Evolutionary conservation across 2,329 filamentous ascomycete genomes (phyloP), one percentile per base, ranked within the genome.

Genomic region (Curvularia hawaiiensis): DNA sequence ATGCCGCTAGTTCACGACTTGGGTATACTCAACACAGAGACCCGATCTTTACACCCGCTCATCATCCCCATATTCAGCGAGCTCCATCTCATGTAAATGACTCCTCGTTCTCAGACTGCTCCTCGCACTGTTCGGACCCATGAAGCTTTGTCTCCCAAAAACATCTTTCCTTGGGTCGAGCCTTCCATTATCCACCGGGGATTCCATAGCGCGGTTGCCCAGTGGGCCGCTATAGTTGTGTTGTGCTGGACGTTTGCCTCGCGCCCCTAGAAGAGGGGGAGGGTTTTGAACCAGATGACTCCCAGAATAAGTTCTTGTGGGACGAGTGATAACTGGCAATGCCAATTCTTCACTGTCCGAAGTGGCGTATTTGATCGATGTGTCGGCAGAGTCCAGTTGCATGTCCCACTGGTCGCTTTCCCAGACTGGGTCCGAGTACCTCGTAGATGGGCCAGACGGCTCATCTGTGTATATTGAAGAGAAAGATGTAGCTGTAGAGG

Each of bases 381-480:
- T 69, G 12, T 56, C 67, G 0, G 69, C 60, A 1, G 68, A 70
- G 0, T 54, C 45, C 1, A 60, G 50, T 4, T 57, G 61, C 2
- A n/a, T 22, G 7, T 62, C 56, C 66, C 66, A 71, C 9, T 67
- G 60, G 30, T 71, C 67, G 1, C 55, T 53, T 16, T 56, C 61
- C 52, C 67, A 67, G 35, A 60, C 52, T 16, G 59, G 60, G 18
- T 64, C 60, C 16, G 52, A 67, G 44, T 63, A 63, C 3, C 52
- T 54, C 3, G 69, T 68, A 1, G 71, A 54, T 7, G 54, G 62
- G 4, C 63, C 58, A 1, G 61, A 55, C 1, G 64, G 65, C 7
- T 70, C 63, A 41, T 75, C 73, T 9, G 71, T 63, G 45, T 74
- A 72, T 2, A 75, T 54, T 1, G 66, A 71, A 1, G 72, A 74